Percentiles rank a stretch among this genome's conserved stretches.
phyloP scores from a whole-genome alignment of 1,139 yeast species.

The Fermentozyma sake region DNA sequence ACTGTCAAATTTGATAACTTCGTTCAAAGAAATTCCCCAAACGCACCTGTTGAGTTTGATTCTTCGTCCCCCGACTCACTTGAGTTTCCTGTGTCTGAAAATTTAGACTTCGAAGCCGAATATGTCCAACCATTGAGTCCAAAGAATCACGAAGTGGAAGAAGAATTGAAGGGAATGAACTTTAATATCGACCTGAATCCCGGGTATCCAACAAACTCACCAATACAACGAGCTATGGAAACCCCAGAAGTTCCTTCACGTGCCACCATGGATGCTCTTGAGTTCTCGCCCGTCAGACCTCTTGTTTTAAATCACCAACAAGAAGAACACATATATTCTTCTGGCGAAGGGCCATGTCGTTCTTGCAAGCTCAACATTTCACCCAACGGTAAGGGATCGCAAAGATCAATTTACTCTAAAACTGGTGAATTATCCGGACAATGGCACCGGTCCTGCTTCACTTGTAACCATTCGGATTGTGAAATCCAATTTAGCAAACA shows the following conservation, averaged over 20 bases:
- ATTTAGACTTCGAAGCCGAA: conserved; percentile 5
- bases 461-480: conserved; percentile 57
- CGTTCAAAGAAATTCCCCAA: no score
- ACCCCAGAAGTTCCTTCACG: conserved; percentile 1
- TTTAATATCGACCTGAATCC: conserved; percentile 10
- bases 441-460: conserved; percentile 89
- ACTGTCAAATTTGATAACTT: no score
- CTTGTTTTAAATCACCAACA: conserved; percentile 2
- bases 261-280: not conserved
- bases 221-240: not conserved
- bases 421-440: conserved; percentile 85
- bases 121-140: conserved; percentile 27
- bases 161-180: conserved; percentile 27
- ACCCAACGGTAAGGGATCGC: conserved; percentile 44
- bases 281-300: conserved; percentile 7
- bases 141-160: conserved; percentile 26
- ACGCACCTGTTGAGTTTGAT: conserved; percentile 6
- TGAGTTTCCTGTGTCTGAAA: conserved; percentile 1
- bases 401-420: conserved; percentile 60
- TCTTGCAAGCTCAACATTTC: conserved; percentile 48
- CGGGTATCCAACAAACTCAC: not conserved
- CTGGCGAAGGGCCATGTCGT: conserved; percentile 77
- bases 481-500: conserved; percentile 49
- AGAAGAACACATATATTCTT: conserved; percentile 23
- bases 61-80: conserved; percentile 6